Evolutionary conservation across 176 grass and related monocot species (phyloP).

Genomic region (Hordeum marinum): DNA sequence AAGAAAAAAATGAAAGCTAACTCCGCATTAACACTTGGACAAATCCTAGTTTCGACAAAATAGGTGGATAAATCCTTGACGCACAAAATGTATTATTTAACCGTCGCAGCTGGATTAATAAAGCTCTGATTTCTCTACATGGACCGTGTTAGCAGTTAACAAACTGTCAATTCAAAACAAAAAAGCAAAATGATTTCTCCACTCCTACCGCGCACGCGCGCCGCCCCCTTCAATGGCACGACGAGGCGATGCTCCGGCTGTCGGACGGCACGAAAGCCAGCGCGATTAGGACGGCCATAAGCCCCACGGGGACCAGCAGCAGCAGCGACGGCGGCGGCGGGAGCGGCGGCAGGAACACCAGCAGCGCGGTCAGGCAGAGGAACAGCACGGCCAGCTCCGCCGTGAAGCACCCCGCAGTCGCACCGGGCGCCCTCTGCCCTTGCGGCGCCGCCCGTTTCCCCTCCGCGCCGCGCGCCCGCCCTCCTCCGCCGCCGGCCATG

Average conservation of each 20-base stretch:
- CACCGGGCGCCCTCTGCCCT: neutral
- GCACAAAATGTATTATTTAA: neutral
- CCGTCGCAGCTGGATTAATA: neutral
- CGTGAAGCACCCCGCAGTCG: slow-evolving; percentile 34
- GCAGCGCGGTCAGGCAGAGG: slow-evolving; percentile 39
- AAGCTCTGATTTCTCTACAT: neutral
- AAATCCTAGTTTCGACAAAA: neutral
- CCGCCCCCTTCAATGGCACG: neutral
- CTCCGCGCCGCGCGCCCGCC: neutral
- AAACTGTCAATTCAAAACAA: neutral
- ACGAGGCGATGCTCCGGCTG: slow-evolving; percentile 8
- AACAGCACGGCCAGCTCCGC: slow-evolving; percentile 28
- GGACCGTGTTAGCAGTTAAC: neutral
- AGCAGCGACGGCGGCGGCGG: slow-evolving; percentile 44
- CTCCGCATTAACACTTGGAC: neutral
- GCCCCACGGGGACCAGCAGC: slow-evolving; percentile 44
- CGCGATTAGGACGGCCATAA: slow-evolving; percentile 45
- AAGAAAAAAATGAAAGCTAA: no score
- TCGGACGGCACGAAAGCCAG: slow-evolving; percentile 41
- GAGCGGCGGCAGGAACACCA: slow-evolving; percentile 52
- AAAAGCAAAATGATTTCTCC: neutral
- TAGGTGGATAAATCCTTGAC: neutral
- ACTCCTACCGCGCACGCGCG: neutral
- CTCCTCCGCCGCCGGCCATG: neutral
- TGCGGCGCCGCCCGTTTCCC: neutral